These are phyloP conservation scores for Pichia cabralensis DNA, from an alignment of 805 yeast species.

Conservation along the genomic window DNA sequence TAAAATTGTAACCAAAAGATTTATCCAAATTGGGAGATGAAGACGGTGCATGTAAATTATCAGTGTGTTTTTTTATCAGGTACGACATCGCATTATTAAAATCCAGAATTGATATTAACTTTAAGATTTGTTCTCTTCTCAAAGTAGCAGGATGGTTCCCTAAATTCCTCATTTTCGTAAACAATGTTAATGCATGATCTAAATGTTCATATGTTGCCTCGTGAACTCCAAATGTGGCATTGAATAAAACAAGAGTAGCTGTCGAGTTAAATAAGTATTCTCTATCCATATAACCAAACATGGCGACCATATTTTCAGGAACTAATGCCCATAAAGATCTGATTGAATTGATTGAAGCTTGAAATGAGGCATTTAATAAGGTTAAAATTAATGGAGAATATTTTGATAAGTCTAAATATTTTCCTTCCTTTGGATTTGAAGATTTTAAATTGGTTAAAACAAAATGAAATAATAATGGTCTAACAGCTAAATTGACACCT, in stretches of 20 bases:
- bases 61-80: constrained; percentile 49
- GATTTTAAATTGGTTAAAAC: constrained; percentile 53
- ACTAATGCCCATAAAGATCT: constrained; percentile 64
- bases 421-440: constrained; percentile 27
- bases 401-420: constrained; percentile 48
- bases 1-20: constrained; percentile 7
- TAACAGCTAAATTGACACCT: constrained; percentile 68
- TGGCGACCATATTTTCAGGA: constrained; percentile 74
- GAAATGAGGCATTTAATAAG: constrained; percentile 64
- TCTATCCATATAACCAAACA: constrained; percentile 82
- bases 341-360: constrained; percentile 69
- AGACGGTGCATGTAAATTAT: constrained; percentile 26
- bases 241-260: constrained; percentile 61
- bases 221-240: constrained; percentile 74
- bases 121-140: constrained; percentile 60
- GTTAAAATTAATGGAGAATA: constrained; percentile 63
- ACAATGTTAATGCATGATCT: constrained; percentile 61
- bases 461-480: constrained; percentile 70
- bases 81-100: constrained; percentile 56
- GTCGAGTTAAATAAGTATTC: constrained; percentile 73
- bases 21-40: constrained; percentile 14
- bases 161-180: constrained; percentile 64
- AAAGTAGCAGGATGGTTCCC: constrained; percentile 78
- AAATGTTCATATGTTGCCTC: constrained; percentile 63
- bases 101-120: constrained; percentile 54